A percentile compares a stretch with the other conserved stretches of the same genome.
Evolutionary conservation across 2,329 filamentous ascomycete genomes (phyloP).

Genomic region (Ilyonectria destructans): DNA sequence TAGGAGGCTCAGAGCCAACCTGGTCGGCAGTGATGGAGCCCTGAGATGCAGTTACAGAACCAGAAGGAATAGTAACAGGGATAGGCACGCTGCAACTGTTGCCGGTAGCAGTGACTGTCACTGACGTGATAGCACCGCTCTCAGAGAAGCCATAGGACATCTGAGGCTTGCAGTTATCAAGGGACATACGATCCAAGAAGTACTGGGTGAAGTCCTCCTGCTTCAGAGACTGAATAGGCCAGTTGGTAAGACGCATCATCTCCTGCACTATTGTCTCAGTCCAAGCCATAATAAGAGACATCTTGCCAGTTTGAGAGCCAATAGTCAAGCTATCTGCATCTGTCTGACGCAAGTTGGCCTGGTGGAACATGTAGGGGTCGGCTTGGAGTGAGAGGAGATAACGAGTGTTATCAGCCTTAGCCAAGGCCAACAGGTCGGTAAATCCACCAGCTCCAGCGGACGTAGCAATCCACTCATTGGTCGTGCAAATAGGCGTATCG

Average conservation of each 20-base stretch:
- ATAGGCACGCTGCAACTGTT: slow-evolving; percentile 33
- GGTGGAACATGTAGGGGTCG: slow-evolving; percentile 42
- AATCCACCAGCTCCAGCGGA: slow-evolving; percentile 33
- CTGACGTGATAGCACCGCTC: slow-evolving; percentile 17
- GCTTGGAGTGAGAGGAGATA: slow-evolving; percentile 31
- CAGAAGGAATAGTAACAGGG: slow-evolving; percentile 32
- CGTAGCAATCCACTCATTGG: slow-evolving; percentile 37
- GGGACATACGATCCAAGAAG: slow-evolving; percentile 32
- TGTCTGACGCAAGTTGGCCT: slow-evolving; percentile 38
- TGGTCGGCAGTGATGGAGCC: slow-evolving; percentile 19
- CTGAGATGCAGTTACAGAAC: slow-evolving; percentile 14
- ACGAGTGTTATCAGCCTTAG: slow-evolving; percentile 31
- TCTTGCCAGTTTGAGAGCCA: slow-evolving; percentile 33
- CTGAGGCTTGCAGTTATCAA: slow-evolving; percentile 33
- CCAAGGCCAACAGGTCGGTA: slow-evolving; percentile 20
- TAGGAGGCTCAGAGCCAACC: slow-evolving; percentile 36
- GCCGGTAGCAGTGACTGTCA: slow-evolving; percentile 19
- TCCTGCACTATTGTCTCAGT: slow-evolving; percentile 39
- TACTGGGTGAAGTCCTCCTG: slow-evolving; percentile 37
- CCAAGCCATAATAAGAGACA: slow-evolving; percentile 38
- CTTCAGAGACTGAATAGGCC: slow-evolving; percentile 36
- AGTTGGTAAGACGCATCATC: slow-evolving; percentile 36
- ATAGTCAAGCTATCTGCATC: slow-evolving; percentile 31
- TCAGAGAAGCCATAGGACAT: slow-evolving; percentile 31
- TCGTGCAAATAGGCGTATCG: slow-evolving; percentile 31